A percentile compares a stretch with the other conserved stretches of the same genome.
Evolutionary conservation across 192 early-diverging fungal species (phyloP).

Genomic region (Backusella morwellensis): DNA sequence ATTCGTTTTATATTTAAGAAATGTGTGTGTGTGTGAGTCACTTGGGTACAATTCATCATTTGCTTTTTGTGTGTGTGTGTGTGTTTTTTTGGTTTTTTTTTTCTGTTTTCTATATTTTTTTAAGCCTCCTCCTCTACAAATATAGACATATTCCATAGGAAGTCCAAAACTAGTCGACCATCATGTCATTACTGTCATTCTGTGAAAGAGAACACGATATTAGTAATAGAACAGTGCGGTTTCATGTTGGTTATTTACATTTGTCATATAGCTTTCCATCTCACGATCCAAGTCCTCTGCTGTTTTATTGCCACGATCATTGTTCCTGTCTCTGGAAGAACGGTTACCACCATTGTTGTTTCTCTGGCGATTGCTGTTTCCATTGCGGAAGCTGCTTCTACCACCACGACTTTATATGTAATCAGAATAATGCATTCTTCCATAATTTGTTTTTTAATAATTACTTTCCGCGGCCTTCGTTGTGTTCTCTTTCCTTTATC

Average conservation of each 20-base stretch:
- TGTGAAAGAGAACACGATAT: background rate
- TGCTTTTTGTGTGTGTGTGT: background rate
- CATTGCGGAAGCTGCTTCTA: background rate
- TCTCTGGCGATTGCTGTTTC: background rate
- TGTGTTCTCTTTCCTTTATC: background rate
- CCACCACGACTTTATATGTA: background rate
- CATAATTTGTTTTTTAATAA: background rate
- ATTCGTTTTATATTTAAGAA: background rate
- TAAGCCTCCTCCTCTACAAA: background rate
- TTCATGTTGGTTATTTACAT: constrained; percentile 9
- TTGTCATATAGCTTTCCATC: constrained; percentile 56
- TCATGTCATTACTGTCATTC: constrained; percentile 17
- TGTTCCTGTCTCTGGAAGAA: constrained; percentile 7
- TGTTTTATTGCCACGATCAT: constrained; percentile 2
- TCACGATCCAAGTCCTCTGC: constrained; percentile 52
- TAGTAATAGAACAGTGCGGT: too few relatives aligned
- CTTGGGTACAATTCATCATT: background rate
- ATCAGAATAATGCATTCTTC: background rate
- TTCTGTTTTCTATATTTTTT: background rate
- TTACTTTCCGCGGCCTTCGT: background rate
- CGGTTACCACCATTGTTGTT: background rate
- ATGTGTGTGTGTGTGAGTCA: background rate
- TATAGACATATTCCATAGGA: background rate
- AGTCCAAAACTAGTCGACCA: background rate
- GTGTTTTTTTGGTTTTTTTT: background rate